phyloP scores from a whole-genome alignment of 805 yeast species.

The Starmera amethionina region DNA sequence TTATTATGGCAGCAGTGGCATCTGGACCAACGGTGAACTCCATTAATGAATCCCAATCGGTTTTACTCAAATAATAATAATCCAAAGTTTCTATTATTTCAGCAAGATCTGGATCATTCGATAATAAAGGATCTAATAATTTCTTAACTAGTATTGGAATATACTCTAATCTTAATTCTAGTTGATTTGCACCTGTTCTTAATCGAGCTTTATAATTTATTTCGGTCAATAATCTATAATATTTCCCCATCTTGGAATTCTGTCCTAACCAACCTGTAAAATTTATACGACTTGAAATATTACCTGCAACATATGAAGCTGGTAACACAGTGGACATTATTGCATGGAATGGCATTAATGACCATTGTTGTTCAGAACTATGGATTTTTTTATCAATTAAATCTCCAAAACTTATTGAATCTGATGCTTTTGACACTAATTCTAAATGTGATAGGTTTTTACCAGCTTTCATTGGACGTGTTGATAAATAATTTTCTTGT shows the following conservation, averaged over 20 bases:
- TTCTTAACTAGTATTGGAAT: slow-evolving; percentile 52
- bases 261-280: slow-evolving; percentile 89
- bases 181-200: slow-evolving; percentile 65
- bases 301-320: slow-evolving; percentile 64
- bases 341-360: slow-evolving; percentile 85
- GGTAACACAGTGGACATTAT: slow-evolving; percentile 80
- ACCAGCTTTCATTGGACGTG: slow-evolving; percentile 43
- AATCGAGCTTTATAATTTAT: slow-evolving; percentile 80
- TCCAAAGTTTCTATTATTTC: slow-evolving; percentile 69
- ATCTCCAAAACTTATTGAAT: slow-evolving; percentile 79
- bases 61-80: slow-evolving; percentile 73
- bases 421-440: slow-evolving; percentile 70
- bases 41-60: slow-evolving; percentile 85
- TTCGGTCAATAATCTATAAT: slow-evolving; percentile 71
- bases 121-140: slow-evolving; percentile 48
- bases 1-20: slow-evolving; percentile 33
- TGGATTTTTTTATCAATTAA: slow-evolving; percentile 73
- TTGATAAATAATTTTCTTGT: slow-evolving; percentile 79
- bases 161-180: slow-evolving; percentile 68
- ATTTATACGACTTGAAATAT: slow-evolving; percentile 54
- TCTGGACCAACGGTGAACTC: slow-evolving; percentile 72
- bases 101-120: slow-evolving; percentile 53
- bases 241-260: slow-evolving; percentile 75
- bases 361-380: slow-evolving; percentile 91
- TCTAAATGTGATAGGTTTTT: slow-evolving; percentile 44